Evolutionary conservation across 2,329 filamentous ascomycete genomes (phyloP), one percentile per base, ranked within the genome.

Genomic region (Fusarium verticillioides): DNA sequence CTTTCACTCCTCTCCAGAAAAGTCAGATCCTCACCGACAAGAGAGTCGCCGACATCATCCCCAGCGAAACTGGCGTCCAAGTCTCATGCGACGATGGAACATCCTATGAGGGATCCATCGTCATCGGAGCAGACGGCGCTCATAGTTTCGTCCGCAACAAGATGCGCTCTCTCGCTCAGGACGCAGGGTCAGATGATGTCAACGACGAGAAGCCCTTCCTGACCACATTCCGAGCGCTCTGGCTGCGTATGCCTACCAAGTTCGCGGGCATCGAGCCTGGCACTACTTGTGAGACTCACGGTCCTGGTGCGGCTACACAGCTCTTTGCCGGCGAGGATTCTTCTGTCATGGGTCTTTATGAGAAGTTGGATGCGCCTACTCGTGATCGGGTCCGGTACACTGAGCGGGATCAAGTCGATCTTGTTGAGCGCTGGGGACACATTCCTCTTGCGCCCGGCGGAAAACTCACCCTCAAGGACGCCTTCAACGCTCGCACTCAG

Each of bases 221-320:
- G 23, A 76, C 79, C 2, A 78, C 71, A 2, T 84, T 80, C 72
- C 70, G 79, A 36, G 79, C 72, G 15, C 69, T 84, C 43, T 84
- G 82, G 81, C 40, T 80, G n/a, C 78, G 79, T 9, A 75, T 82
- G 40, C 80, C 80, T 0, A 74, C 66, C 1, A 44, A 61, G 7
- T 12, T 64, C 23, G 37, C 73, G 0, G 60, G 62, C 9, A 37
- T 77, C 2, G 50, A 58, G 1, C 54, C 77, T 2, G 81, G 82
- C 7, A 62, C 75, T 11, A 75, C 75, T 5, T 75, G 53, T 19
- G 81, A 83, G 64, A 81, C 81, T 18, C 81, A 82, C 16, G 73
- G 75, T 3, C 63, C 47, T 34, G 47, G 34, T 8, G 69, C 64
- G 1, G 66, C 75, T 0, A 73, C 73, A 10, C 75, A 77, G 13